Evolutionary conservation across 78 protist species (phyloP).

Genomic region (Monosiga brevicollis): DNA sequence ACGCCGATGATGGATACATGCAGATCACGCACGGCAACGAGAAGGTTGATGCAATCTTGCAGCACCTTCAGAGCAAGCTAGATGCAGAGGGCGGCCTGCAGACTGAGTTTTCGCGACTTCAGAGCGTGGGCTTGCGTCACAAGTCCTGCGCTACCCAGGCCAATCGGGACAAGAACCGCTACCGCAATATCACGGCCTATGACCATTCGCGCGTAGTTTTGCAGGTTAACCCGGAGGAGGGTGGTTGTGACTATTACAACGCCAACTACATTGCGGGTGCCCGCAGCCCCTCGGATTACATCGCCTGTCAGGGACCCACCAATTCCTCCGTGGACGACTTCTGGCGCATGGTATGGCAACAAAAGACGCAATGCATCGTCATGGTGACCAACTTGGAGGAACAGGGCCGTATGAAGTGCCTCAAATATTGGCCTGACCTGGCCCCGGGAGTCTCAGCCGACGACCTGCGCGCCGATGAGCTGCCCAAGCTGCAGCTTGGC

Average conservation of each 20-base stretch:
- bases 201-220: not conserved
- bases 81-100: too few relatives aligned
- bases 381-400: not conserved
- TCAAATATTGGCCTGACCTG: not conserved
- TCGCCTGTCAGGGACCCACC: conserved; percentile 60
- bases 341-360: conserved; percentile 66
- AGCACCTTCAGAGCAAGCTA: too few relatives aligned
- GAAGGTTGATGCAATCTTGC: too few relatives aligned
- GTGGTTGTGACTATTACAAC: not conserved
- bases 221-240: not conserved
- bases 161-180: not conserved
- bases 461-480: too few relatives aligned
- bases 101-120: too few relatives aligned
- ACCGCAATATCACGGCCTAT: not conserved
- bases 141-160: not conserved
- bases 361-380: not conserved
- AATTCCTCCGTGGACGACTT: conserved; percentile 47
- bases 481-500: not conserved
- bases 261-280: not conserved
- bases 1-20: too few relatives aligned
- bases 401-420: not conserved
- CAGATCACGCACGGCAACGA: too few relatives aligned
- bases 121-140: too few relatives aligned
- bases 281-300: conserved; percentile 13
- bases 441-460: too few relatives aligned